Conservation (phyloP, 2,329 filamentous ascomycete genomes). For the Xylaria sp. region DNA sequence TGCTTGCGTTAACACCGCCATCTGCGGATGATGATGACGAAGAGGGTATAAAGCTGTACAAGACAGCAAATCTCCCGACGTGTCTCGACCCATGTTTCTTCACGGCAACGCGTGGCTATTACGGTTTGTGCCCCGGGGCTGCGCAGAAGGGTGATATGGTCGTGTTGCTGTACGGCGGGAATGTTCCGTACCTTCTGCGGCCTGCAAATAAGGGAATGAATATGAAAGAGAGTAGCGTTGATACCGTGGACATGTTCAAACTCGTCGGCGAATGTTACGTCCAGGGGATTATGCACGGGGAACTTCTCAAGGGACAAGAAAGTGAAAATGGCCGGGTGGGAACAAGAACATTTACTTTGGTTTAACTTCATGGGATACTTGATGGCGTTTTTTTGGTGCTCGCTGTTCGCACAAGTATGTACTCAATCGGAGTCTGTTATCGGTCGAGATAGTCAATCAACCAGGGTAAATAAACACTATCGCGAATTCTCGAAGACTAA, state of each 20-base stretch:
- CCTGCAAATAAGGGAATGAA: background rate
- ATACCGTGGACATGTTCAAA: background rate
- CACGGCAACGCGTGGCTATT: background rate
- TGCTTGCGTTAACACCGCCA: background rate
- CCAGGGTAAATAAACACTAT: background rate
- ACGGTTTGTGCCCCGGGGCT: conserved; percentile 13
- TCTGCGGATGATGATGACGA: background rate
- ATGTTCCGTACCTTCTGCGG: conserved; percentile 12
- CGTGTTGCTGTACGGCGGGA: conserved; percentile 1
- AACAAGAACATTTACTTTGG: background rate
- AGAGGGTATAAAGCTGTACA: background rate
- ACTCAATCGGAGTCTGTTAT: background rate
- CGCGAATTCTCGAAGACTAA: too few species aligned
- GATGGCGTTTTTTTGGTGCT: background rate
- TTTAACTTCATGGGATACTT: background rate
- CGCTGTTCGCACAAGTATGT: background rate
- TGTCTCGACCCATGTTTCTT: background rate
- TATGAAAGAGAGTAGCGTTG: background rate
- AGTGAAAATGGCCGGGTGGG: background rate
- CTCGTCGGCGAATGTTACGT: background rate
- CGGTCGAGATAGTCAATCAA: background rate
- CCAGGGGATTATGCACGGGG: background rate
- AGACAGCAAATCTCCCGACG: background rate
- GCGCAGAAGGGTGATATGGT: conserved; percentile 12
- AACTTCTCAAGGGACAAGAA: background rate